Evolutionary conservation across 2,329 filamentous ascomycete species (phyloP), one percentile per base, ranked within the genome.

Genomic region (Exophiala bonariae): DNA sequence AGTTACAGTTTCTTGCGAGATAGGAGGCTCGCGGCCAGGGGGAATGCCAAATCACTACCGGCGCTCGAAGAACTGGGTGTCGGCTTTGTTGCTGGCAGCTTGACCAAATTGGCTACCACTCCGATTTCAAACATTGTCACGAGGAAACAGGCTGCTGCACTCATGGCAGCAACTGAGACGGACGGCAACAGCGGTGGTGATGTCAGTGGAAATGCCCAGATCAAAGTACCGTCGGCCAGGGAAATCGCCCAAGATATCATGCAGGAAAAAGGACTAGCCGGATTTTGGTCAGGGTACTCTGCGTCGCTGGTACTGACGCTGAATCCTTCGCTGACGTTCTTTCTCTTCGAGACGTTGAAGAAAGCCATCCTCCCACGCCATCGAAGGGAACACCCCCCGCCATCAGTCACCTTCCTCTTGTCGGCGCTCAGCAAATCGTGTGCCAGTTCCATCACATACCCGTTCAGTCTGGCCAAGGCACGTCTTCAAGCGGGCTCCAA

Each of bases 251-350:
- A 72, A 1, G 75, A 80, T 33, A 91, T 95, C 50, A 70, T 73
- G 32, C 61, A 71, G 2, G 85, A 92, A 63, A 86, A 85, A 57
- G 89, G 90, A 0, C 50, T 90, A 8, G 63, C 73, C 35, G 89
- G 89, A 2, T 85, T 96, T 59, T 96, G 90, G 91, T 85, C 89
- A 0, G 90, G 90, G 0, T 95, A 95, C 65, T 88, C 86, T 16
- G 89, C 89, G 2, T 85, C 80, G 17, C 66, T 95, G 48, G 76
- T 96, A 31, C 70, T 95, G 41, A 91, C 90, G 1, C 74, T 95
- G 20, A 96, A 96, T 60, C 90, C 91, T 1, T 85, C 86, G 55
- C 78, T 96, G 54, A 95, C 91, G 0, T 91, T 96, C 63, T 83
- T 92, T 57, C 72, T 95, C 22, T 88, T 95, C 61, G 84, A 89